Base-by-base conservation (phyloP, 208 protist species). In the Trypanosoma brucei region DNA sequence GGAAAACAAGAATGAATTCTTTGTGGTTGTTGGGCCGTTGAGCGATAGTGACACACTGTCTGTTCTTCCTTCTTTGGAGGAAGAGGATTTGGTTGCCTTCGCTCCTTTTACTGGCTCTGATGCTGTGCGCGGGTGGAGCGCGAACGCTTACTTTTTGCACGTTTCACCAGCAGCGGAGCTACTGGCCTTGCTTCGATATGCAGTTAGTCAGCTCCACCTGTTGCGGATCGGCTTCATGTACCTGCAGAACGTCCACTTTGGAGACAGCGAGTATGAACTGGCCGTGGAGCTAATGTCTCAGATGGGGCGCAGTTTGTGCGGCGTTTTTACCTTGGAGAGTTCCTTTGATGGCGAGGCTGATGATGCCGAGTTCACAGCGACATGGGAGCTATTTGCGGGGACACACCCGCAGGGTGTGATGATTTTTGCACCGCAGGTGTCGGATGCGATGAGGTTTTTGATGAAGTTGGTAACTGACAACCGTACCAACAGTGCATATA, bases 211-310 rank as follows among this genome's bases (percentile, higher is more conserved):
- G 6, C 40, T 61, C 6, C 56, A 39, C 3, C 11, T 61, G 35
- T 39, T 9, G 11, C 34, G 56, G 9, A 22, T 61, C 8, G 35
- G 39, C 14, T 61, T 61, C 39, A 61, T 61, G 56, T 61, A 61
- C 40, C 6, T 61, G 14, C 5, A 44, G 13, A 34, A 49, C 7
- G 6, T 48, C 7, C 31, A 7, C 13, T 44, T 44, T 5, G 56
- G 56, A n/a, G 56, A 61, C 5, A 31, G 11, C 31, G 40, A 61
- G 35, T 61, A 61, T 22, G 39, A 61, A 50, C 9, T 13, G 22
- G n/a, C 13, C 36, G 8, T 56, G 7, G 6, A 49, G 14, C 9
- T 54, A 5, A 33, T 54, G 50, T 6, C 6, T n/a, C 50, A n/a
- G 7, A 54, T 54, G 22, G 50, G 50, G 5, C 30, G 30, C 31